Percentiles rank a stretch among this genome's conserved stretches.
phyloP scores from a whole-genome alignment of 169 alveolate genomes.

The Pseudocohnilembus persalinus region DNA sequence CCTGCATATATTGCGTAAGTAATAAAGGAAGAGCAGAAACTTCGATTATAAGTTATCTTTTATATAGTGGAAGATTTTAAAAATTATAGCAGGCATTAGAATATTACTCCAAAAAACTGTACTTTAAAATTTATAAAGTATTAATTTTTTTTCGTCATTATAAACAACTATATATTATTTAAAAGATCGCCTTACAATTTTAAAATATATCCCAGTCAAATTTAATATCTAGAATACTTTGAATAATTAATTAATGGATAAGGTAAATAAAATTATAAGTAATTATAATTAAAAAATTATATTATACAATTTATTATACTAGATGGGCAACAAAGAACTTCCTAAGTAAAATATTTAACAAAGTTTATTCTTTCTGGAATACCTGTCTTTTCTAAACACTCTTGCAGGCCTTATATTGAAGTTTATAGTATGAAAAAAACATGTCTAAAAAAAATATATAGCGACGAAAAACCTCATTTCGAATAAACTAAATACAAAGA shows the following conservation, averaged over 20 bases:
- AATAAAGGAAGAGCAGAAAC: slow-evolving; percentile 88
- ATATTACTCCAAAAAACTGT: slow-evolving; percentile 67
- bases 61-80: slow-evolving; percentile 65
- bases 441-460: slow-evolving; percentile 4
- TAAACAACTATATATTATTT: background rate
- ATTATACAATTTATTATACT: background rate
- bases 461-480: slow-evolving; percentile 11
- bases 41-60: slow-evolving; percentile 77
- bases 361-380: slow-evolving; percentile 47
- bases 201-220: slow-evolving; percentile 69
- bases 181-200: slow-evolving; percentile 54
- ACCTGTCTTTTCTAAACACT: slow-evolving; percentile 53
- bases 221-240: slow-evolving; percentile 71
- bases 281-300: too few species aligned
- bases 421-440: slow-evolving; percentile 30
- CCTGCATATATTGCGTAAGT: slow-evolving; percentile 78
- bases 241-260: slow-evolving; percentile 45
- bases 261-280: background rate
- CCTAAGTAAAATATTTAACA: slow-evolving; percentile 29
- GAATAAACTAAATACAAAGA: slow-evolving; percentile 16
- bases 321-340: slow-evolving; percentile 15
- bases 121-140: background rate
- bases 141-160: background rate
- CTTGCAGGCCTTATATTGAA: slow-evolving; percentile 64
- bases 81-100: slow-evolving; percentile 72